These are phyloP conservation scores for Brettanomyces nanus DNA, from an alignment of 805 yeast species.

Conservation along the genomic window DNA sequence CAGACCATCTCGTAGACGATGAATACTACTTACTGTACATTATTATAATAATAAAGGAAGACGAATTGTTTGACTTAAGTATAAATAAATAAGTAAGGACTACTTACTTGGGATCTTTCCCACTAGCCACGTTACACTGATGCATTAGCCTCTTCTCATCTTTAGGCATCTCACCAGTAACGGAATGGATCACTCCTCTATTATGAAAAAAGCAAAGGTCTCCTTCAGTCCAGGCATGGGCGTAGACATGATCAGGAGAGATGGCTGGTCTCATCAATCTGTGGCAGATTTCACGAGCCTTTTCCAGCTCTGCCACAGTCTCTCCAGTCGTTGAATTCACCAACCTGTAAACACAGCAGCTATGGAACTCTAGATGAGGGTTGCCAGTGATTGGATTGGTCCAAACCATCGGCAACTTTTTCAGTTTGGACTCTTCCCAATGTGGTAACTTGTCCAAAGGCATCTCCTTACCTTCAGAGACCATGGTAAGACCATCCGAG, in stretches of 20 bases:
- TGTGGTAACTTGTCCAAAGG: conserved; percentile 62
- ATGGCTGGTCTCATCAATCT: conserved; percentile 81
- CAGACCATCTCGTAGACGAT: conserved; percentile 13
- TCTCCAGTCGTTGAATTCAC: conserved; percentile 48
- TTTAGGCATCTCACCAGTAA: conserved; percentile 76
- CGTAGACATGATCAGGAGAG: conserved; percentile 62
- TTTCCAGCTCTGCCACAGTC: conserved; percentile 51
- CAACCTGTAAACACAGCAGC: conserved; percentile 72
- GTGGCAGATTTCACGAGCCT: conserved; percentile 68
- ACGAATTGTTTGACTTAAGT: neutral
- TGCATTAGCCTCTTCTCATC: conserved; percentile 85
- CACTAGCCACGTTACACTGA: conserved; percentile 88
- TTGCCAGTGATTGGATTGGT: conserved; percentile 80
- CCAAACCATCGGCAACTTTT: conserved; percentile 82
- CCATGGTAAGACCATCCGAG: conserved; percentile 81
- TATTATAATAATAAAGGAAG: no score
- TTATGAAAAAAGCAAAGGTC: conserved; percentile 82
- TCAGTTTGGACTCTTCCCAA: conserved; percentile 76
- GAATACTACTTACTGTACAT: neutral
- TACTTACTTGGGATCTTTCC: conserved; percentile 46
- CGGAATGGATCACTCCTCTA: conserved; percentile 88
- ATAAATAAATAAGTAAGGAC: neutral
- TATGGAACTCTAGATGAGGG: conserved; percentile 82
- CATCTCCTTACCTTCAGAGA: conserved; percentile 66
- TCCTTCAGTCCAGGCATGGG: conserved; percentile 78